Conservation (phyloP, 2,329 filamentous ascomycete genomes). For the Cladobotryum protrusum region DNA sequence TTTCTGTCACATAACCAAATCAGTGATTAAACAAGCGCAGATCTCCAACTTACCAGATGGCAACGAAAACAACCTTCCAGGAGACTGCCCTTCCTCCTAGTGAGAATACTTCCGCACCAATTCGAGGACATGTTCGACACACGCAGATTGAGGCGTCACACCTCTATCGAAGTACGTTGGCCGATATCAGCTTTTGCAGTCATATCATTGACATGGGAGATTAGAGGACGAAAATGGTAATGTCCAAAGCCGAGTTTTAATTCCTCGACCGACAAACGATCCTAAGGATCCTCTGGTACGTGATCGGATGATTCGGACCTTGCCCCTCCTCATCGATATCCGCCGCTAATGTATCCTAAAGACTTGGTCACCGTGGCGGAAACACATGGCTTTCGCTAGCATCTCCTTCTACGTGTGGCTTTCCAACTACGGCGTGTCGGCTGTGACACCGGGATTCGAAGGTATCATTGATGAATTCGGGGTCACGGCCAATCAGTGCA, state of each 20-base stretch:
- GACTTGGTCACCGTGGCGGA: constrained; percentile 3
- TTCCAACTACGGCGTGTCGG: constrained; percentile 1
- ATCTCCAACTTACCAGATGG: too few species aligned
- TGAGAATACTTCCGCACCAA: too few species aligned
- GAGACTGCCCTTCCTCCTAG: too few species aligned
- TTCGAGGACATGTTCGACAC: neutral
- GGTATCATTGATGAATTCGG: neutral
- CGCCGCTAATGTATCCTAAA: neutral
- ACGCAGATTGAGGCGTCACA: neutral
- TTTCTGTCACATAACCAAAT: too few species aligned
- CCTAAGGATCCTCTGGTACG: constrained; percentile 1
- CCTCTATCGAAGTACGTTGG: neutral
- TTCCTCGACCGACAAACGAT: constrained; percentile 1
- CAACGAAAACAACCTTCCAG: too few species aligned
- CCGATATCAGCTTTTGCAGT: neutral
- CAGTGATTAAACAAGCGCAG: too few species aligned
- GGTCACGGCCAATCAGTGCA: neutral
- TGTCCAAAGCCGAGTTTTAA: neutral
- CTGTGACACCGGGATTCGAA: neutral
- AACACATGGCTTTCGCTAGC: neutral
- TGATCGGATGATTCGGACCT: neutral
- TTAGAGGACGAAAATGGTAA: neutral
- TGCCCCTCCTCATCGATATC: neutral
- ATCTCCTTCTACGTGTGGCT: neutral
- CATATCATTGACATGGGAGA: neutral